Base-by-base conservation (phyloP, 371 early-diverging fungal species). In the Zancudomyces culisetae region DNA sequence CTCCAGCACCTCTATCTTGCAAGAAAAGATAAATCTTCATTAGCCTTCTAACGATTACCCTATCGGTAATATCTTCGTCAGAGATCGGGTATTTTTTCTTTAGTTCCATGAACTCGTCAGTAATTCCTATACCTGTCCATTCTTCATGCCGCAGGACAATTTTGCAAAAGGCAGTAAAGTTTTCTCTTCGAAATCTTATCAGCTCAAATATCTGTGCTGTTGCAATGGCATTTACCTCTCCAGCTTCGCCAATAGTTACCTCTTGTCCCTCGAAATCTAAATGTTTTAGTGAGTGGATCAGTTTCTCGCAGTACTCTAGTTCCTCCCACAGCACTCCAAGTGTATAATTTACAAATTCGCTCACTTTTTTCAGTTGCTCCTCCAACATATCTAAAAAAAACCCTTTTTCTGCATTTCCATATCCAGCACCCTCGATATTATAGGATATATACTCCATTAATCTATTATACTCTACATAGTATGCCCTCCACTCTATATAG, bases 131-230 rank as follows among this genome's bases (percentile, higher is more conserved):
- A 18, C 30, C 40, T 18, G 50, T 49, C 12, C 28, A 35, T 35
- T 49, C 50, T 2, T 49, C 30, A 20, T 27, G 28, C 15, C n/a
- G 39, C 15, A 49, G 21, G 19, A 35, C 39, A 20, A 49, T 27
- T 23, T 49, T 49, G 35, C 28, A 49, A 3, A 49, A 21, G 3
- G 50, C 50, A 15, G 50, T 30, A 39, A 49, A 49, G 50, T 49
- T 49, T 30, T 49, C 50, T 28, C 20, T 24, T 35, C 50, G 26
- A 29, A 29, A 49, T 49, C 30, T 49, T 12, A 49, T 49, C n/a
- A 49, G 39, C 28, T 49, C 50, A 27, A 49, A 35, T 29, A 49
- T 49, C 28, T 49, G 50, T 13, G 13, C 50, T 29, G 50, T 49
- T 8, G 50, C 50, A 29, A 49, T 49, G 20, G 50, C 27, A 49